These are phyloP conservation scores for Sphaerulina vaccinii DNA, from an alignment of 2,329 filamentous ascomycete genomes.

Conservation along the genomic window DNA sequence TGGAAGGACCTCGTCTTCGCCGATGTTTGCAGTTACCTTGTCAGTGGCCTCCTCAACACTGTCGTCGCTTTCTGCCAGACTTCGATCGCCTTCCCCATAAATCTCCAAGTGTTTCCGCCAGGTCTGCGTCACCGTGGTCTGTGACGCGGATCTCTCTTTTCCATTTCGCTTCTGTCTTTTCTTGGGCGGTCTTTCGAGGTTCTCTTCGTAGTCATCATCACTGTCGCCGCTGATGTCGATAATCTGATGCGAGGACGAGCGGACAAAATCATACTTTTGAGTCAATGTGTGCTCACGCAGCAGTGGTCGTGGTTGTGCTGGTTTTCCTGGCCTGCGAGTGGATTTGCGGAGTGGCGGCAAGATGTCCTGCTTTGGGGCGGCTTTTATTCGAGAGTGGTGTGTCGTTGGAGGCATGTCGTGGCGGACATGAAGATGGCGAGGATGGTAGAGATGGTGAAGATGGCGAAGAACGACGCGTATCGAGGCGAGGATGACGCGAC, in stretches of 20 bases:
- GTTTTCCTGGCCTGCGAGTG: constrained; percentile 9
- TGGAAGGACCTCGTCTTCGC: background rate
- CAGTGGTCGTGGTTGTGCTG: constrained; percentile 3
- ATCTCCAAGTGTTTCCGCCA: constrained; percentile 9
- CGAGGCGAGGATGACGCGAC: background rate
- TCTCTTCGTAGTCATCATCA: constrained; percentile 5
- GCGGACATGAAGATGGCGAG: background rate
- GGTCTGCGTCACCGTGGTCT: constrained; percentile 20
- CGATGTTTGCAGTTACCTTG: background rate
- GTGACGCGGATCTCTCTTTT: constrained; percentile 1
- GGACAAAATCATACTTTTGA: constrained; percentile 24
- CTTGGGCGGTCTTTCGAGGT: constrained; percentile 11
- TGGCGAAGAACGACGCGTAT: background rate
- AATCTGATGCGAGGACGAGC: constrained; percentile 8
- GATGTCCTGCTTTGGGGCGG: constrained; percentile 18
- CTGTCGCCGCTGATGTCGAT: background rate
- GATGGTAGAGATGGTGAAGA: background rate
- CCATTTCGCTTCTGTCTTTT: constrained; percentile 8
- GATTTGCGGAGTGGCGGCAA: constrained; percentile 13
- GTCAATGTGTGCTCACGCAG: constrained; percentile 24
- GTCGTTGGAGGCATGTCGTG: constrained; percentile 18
- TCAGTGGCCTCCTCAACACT: no score
- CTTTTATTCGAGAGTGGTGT: constrained; percentile 8
- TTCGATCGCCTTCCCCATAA: background rate
- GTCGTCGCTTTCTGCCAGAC: background rate